Conservation (phyloP, 108 stramenopile species). For the Licmophora abbreviata region DNA sequence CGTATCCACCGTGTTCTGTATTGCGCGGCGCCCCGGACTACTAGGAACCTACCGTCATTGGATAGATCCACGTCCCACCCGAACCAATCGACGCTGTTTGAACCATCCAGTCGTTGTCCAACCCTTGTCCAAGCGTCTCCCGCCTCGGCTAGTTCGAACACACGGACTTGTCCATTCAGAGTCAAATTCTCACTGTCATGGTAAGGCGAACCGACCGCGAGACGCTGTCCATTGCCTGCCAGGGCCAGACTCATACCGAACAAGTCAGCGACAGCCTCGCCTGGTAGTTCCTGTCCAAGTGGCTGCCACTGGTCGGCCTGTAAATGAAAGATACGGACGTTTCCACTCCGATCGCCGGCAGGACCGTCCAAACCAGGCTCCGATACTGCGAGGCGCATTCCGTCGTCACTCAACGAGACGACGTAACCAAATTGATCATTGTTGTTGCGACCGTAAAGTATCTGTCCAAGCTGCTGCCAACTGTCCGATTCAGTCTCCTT, state of each 20-base stretch:
- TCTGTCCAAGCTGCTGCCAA: background rate
- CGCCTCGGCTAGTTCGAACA: background rate
- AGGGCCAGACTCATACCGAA: slow-evolving; percentile 56
- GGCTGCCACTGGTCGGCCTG: background rate
- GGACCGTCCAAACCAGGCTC: slow-evolving; percentile 19
- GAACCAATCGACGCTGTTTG: slow-evolving; percentile 31
- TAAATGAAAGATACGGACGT: slow-evolving; percentile 15
- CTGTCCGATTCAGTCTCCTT: background rate
- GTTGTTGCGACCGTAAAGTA: background rate
- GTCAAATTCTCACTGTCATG: background rate
- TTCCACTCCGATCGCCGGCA: slow-evolving; percentile 20
- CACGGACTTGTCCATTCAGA: background rate
- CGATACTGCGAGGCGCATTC: slow-evolving; percentile 3
- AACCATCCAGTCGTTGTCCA: background rate
- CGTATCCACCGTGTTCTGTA: slow-evolving; percentile 40
- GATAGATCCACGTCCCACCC: slow-evolving; percentile 33
- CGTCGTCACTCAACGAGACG: background rate
- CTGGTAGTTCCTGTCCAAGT: slow-evolving; percentile 16
- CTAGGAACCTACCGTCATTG: slow-evolving; percentile 24
- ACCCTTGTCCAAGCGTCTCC: background rate
- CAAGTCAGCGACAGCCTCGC: slow-evolving; percentile 13
- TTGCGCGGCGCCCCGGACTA: slow-evolving; percentile 50
- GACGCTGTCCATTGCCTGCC: slow-evolving; percentile 33
- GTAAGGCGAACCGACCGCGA: slow-evolving; percentile 12
- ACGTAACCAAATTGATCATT: background rate